Evolutionary conservation across 805 yeast species (phyloP), one percentile per base, ranked within the genome.

Genomic region (Saturnispora dispora): DNA sequence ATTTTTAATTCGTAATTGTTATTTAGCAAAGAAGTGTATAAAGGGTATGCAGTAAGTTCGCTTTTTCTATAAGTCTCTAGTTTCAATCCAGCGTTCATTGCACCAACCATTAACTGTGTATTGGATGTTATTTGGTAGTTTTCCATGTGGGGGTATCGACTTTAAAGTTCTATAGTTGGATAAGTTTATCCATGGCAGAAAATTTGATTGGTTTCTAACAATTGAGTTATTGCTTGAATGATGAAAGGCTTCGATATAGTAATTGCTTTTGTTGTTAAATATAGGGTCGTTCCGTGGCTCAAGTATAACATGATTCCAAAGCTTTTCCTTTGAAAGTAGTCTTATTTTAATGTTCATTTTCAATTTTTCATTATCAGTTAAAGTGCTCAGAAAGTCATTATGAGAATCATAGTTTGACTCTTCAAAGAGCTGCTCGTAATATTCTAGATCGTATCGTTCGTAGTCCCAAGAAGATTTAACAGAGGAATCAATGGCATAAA

Each of bases 31-130:
- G 41, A 18, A 37, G 22, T 37, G 23, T 18, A 37, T 18, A 17
- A 37, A 37, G 8, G 22, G 22, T 17, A 17, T 37, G 22, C 10
- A 17, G 11, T 1, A 2, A 37, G 2, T 10, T 37, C 18, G 28
- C 28, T 2, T n/a, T n/a, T 33, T 32, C 8, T 18, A 20, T 9
- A 42, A 27, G 9, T 9, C 28, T 27, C 30, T 39, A 37, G 5
- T 17, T 9, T 28, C 18, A 10, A n/a, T 9, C 80, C 80, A 76
- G 48, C 78, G 58, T 48, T 69, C 60, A 55, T 76, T 71, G 52
- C 69, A 66, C 79, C 80, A 76, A 6, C 79, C 79, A 55, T 72
- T 74, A 17, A 73, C 75, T 13, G 79, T 75, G 55, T 70, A 77
- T 56, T 77, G 81, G 35, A 54, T 57, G 44, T 58, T 55, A 43